Percentiles rank a stretch among this genome's conserved stretches.
These are phyloP conservation scores for Ceratobasidium sp. DNA, from an alignment of 1,284 basidiomycete genomes.

Conservation along the genomic window DNA sequence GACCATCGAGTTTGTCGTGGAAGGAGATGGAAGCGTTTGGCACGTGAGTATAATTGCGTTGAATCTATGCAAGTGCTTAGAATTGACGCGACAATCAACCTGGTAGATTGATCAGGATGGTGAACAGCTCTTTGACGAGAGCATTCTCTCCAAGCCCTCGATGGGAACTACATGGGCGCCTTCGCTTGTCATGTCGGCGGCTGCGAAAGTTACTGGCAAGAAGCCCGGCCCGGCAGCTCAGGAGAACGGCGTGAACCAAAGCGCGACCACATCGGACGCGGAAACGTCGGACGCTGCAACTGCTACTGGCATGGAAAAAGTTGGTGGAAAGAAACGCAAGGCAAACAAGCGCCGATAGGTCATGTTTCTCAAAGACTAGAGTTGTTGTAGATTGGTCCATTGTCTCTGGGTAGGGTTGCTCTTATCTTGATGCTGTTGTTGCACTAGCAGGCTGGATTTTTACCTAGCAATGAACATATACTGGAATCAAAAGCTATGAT, in stretches of 20 bases:
- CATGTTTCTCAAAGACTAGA: not conserved
- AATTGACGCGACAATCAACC: not conserved
- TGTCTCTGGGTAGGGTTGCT: not conserved
- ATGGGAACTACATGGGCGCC: constrained; percentile 49
- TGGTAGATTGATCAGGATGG: constrained; percentile 39
- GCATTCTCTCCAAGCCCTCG: constrained; percentile 46
- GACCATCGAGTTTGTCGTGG: constrained; percentile 82
- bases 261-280: constrained; percentile 18
- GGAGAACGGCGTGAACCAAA: constrained; percentile 23
- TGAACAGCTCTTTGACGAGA: constrained; percentile 48
- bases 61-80: not conserved
- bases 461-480: constrained; percentile 5
- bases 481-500: constrained; percentile 40
- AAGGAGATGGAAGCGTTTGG: constrained; percentile 72
- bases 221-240: constrained; percentile 4
- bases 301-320: constrained; percentile 33
- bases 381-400: not conserved
- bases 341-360: constrained; percentile 38
- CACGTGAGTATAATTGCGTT: constrained; percentile 66
- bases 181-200: constrained; percentile 35
- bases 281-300: constrained; percentile 36
- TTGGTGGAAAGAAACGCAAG: constrained; percentile 46
- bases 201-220: constrained; percentile 28
- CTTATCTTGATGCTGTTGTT: not conserved
- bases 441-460: not conserved